Conservation (phyloP, 352 stramenopile species). For the Pythium sp. region DNA sequence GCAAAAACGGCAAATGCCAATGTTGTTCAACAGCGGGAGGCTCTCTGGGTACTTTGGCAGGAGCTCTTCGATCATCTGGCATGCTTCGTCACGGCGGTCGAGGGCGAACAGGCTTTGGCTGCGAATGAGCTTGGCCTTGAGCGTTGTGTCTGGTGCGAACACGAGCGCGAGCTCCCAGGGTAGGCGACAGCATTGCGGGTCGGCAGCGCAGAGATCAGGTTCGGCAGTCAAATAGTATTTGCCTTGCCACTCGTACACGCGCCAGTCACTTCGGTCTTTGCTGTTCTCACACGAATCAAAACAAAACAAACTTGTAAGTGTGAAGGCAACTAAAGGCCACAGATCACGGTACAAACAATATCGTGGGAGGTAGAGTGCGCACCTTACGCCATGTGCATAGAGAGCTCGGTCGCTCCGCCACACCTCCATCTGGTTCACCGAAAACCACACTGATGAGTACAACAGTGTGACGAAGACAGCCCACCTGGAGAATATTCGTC, state of each 20-base stretch:
- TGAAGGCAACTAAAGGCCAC: background rate
- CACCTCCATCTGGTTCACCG: conserved; percentile 20
- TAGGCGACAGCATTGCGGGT: conserved; percentile 16
- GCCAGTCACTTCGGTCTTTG: conserved; percentile 54
- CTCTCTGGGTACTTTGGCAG: background rate
- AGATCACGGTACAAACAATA: background rate
- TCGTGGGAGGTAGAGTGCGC: background rate
- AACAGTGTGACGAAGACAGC: conserved; percentile 3
- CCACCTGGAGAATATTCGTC: background rate
- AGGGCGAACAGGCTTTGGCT: conserved; percentile 20
- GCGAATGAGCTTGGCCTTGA: conserved; percentile 30
- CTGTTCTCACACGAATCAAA: conserved; percentile 13
- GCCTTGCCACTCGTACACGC: conserved; percentile 35
- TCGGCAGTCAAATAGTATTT: background rate
- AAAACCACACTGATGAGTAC: conserved; percentile 23
- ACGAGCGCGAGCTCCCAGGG: conserved; percentile 25
- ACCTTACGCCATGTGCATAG: conserved; percentile 26
- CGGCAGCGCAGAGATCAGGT: conserved; percentile 2
- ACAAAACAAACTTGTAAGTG: background rate
- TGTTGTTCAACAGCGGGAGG: conserved; percentile 32
- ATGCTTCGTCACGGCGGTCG: background rate
- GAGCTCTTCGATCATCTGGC: background rate
- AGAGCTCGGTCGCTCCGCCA: conserved; percentile 42
- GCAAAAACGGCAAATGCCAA: conserved; percentile 23
- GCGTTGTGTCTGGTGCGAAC: conserved; percentile 24